A percentile compares a stretch with the other conserved stretches of the same genome.
Conservation (phyloP, 2,329 filamentous ascomycete species). For the Arthrobotrys musiformis region DNA sequence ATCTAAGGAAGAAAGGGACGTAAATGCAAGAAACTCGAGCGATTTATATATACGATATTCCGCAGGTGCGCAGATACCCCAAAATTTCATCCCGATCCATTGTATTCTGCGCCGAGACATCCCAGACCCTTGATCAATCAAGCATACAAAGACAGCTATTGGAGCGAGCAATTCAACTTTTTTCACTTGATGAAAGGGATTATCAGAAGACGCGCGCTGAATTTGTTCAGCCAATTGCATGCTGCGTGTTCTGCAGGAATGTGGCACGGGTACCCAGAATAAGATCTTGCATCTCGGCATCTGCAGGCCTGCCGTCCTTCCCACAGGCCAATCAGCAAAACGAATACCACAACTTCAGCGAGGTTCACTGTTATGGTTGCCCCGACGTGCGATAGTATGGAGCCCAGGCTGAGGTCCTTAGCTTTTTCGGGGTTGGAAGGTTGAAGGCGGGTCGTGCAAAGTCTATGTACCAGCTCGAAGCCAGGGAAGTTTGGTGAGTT, state of each 20-base stretch:
- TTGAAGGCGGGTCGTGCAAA: too few species aligned
- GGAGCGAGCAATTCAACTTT: background rate
- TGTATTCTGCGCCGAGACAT: background rate
- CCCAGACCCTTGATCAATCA: background rate
- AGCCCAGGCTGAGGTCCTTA: too few species aligned
- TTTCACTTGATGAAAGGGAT: slow-evolving; percentile 1
- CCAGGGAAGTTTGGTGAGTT: too few species aligned
- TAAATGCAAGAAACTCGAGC: background rate
- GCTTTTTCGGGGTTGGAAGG: too few species aligned
- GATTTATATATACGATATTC: background rate
- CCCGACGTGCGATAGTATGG: too few species aligned
- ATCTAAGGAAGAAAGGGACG: background rate
- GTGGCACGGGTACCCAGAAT: slow-evolving; percentile 6
- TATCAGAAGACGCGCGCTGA: background rate
- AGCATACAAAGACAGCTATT: background rate
- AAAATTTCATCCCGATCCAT: background rate
- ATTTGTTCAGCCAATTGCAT: background rate
- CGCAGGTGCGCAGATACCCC: background rate
- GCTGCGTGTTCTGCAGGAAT: background rate
- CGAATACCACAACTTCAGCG: too few species aligned
- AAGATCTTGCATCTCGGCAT: background rate
- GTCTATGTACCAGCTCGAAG: too few species aligned
- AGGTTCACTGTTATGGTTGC: too few species aligned
- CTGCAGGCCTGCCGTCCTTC: background rate
- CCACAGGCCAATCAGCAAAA: background rate